Conservation (phyloP, 2,329 filamentous ascomycete genomes). For the Talaromyces sp. region DNA sequence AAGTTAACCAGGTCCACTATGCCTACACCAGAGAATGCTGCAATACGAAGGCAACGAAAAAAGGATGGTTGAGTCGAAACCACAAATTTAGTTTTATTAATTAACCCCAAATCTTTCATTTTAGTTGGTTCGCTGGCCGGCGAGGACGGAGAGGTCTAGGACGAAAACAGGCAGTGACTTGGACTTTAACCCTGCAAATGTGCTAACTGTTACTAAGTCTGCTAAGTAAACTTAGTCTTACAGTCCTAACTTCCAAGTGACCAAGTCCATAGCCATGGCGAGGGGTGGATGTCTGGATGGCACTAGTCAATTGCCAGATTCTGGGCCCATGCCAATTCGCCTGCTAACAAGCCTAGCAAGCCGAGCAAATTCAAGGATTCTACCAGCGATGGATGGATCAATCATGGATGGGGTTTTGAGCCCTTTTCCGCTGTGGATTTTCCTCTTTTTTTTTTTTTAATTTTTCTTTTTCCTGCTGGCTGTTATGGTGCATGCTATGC, state of each 20-base stretch:
- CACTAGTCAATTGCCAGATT: slow-evolving; percentile 3
- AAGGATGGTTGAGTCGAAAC: slow-evolving; percentile 1
- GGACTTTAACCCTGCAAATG: background rate
- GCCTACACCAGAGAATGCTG: background rate
- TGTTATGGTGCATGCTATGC: background rate
- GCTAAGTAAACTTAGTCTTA: too few relatives aligned
- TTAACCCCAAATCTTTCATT: background rate
- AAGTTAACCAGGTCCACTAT: slow-evolving; percentile 5
- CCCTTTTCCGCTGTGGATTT: background rate
- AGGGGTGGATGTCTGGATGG: background rate
- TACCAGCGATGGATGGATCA: background rate
- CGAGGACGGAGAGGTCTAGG: background rate
- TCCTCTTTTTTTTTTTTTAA: background rate
- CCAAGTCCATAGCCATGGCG: too few relatives aligned
- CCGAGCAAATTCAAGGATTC: slow-evolving; percentile 1
- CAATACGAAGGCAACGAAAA: background rate
- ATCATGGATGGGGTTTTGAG: background rate
- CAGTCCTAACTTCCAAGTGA: too few relatives aligned
- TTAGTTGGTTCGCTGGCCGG: background rate
- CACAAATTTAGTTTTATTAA: background rate
- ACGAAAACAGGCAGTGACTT: slow-evolving; percentile 7
- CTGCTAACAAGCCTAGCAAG: background rate
- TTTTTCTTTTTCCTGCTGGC: background rate
- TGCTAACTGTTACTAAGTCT: background rate
- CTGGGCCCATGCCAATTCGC: background rate